Percentiles rank a stretch among this genome's conserved stretches.
Evolutionary conservation across 768 basidiomycete genomes (phyloP).

Genomic region (Lactifluus rugatus): DNA sequence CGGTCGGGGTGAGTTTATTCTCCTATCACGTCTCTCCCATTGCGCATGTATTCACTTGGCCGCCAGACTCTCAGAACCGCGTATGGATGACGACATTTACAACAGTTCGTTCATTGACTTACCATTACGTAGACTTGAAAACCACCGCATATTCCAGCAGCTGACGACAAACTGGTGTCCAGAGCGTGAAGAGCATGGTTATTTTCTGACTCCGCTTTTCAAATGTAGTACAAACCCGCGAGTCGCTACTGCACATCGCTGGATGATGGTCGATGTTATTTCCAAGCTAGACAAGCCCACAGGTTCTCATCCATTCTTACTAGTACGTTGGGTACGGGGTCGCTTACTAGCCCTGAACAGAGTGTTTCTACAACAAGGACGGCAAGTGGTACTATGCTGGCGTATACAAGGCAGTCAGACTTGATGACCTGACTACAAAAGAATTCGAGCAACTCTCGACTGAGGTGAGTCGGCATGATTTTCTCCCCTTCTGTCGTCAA

Average conservation of each 20-base stretch:
- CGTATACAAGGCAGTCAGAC: constrained; percentile 55
- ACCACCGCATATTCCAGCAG: constrained; percentile 59
- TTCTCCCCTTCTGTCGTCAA: not conserved
- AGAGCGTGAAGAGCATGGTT: constrained; percentile 76
- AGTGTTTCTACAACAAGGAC: constrained; percentile 76
- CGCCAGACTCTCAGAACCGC: constrained; percentile 44
- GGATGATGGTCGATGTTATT: constrained; percentile 55
- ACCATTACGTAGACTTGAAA: constrained; percentile 39
- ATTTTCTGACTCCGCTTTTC: constrained; percentile 61
- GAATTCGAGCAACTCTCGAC: constrained; percentile 60
- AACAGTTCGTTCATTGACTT: not conserved
- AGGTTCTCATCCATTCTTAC: constrained; percentile 31
- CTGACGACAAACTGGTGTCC: constrained; percentile 70
- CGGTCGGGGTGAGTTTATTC: constrained; percentile 41
- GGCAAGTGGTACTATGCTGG: constrained; percentile 81
- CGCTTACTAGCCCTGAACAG: constrained; percentile 28
- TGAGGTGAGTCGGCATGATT: constrained; percentile 37
- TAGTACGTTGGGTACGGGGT: not conserved
- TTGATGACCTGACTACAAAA: constrained; percentile 53
- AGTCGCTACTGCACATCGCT: constrained; percentile 66
- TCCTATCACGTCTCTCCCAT: not conserved
- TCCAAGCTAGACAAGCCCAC: constrained; percentile 51
- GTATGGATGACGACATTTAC: constrained; percentile 31
- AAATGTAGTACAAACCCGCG: constrained; percentile 76
- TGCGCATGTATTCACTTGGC: constrained; percentile 8